Evolutionary conservation across 805 yeast genomes (phyloP).

Genomic region (Pichia heedii): DNA sequence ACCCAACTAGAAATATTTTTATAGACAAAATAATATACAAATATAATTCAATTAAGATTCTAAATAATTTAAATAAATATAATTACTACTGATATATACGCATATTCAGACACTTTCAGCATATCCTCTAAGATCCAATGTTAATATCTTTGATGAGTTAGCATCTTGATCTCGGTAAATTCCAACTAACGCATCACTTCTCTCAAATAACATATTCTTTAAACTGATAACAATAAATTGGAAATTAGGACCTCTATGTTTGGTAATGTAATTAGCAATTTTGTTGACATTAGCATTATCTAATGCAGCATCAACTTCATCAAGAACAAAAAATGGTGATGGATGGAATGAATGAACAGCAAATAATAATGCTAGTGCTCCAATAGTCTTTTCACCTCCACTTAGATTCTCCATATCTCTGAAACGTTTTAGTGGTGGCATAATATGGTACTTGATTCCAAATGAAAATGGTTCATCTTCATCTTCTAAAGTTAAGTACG

Average conservation of each 20-base stretch:
- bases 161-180: slow-evolving; percentile 74
- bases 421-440: slow-evolving; percentile 93
- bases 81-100: no score
- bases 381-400: slow-evolving; percentile 96
- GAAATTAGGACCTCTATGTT: slow-evolving; percentile 64
- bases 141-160: slow-evolving; percentile 64
- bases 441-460: slow-evolving; percentile 85
- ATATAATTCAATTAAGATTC: slow-evolving; percentile 5
- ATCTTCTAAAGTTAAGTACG: slow-evolving; percentile 76
- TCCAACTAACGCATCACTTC: slow-evolving; percentile 86
- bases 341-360: slow-evolving; percentile 88
- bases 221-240: slow-evolving; percentile 92
- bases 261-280: slow-evolving; percentile 77
- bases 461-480: slow-evolving; percentile 81
- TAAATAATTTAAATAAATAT: no score
- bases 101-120: slow-evolving; percentile 21
- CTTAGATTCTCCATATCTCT: slow-evolving; percentile 86
- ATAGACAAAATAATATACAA: background rate
- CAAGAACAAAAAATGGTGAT: slow-evolving; percentile 91
- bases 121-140: slow-evolving; percentile 61
- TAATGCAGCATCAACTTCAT: slow-evolving; percentile 97
- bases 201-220: slow-evolving; percentile 79
- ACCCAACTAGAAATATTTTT: background rate
- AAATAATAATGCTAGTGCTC: slow-evolving; percentile 86
- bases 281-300: slow-evolving; percentile 81